Evolutionary conservation across 192 early-diverging fungal genomes (phyloP).

Genomic region (Coemansia sp.): DNA sequence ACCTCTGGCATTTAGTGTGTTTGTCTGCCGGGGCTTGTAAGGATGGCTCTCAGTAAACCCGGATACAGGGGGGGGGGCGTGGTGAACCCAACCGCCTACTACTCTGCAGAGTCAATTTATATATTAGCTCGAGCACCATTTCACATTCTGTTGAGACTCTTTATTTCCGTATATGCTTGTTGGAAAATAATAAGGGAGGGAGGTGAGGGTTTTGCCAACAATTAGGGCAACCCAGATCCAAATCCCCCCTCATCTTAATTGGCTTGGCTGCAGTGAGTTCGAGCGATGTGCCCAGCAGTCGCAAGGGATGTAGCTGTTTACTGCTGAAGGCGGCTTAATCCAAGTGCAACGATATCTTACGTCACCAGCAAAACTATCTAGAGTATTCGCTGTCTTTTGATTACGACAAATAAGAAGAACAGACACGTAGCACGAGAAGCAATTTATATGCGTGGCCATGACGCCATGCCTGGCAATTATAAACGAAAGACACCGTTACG

Average conservation of each 20-base stretch:
- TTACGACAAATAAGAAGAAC: not conserved
- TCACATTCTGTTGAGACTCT: not conserved
- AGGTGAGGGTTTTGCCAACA: not conserved
- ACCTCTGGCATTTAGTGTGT: not conserved
- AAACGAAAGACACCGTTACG: not conserved
- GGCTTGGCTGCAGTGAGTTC: not conserved
- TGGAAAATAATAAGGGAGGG: not conserved
- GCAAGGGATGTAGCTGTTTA: not conserved
- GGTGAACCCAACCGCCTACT: constrained; percentile 3
- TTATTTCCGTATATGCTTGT: not conserved
- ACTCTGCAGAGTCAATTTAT: not conserved
- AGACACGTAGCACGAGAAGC: not conserved
- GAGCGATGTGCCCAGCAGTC: not conserved
- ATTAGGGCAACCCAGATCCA: not conserved
- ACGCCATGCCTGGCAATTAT: not conserved
- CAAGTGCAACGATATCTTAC: not conserved
- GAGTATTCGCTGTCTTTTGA: too few relatives aligned
- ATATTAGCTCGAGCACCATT: not conserved
- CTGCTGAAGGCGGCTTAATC: not conserved
- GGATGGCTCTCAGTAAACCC: not conserved
- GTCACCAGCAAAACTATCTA: too few relatives aligned
- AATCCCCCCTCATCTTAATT: not conserved
- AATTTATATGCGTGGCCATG: constrained; percentile 4
- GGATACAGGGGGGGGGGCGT: not conserved
- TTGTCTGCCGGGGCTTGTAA: not conserved